These are phyloP conservation scores for Saccharomyces hybrid DNA, from an alignment of 1,139 yeast genomes.

Conservation along the genomic window DNA sequence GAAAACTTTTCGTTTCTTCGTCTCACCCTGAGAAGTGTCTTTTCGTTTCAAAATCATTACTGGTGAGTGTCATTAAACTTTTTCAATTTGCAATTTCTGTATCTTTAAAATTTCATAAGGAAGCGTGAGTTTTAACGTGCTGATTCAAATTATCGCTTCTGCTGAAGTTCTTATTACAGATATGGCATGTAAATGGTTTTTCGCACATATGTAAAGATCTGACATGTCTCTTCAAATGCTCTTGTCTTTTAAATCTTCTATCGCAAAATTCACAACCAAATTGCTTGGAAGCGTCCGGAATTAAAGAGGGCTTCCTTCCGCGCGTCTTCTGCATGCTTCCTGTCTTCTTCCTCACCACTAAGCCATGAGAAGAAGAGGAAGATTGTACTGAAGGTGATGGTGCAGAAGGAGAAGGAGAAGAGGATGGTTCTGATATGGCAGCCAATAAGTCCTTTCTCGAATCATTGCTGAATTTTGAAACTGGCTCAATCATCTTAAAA, in stretches of 20 bases:
- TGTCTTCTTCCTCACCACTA: slow-evolving; percentile 1
- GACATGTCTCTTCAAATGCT: slow-evolving; percentile 67
- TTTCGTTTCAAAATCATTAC: not conserved
- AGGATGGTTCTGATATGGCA: not conserved
- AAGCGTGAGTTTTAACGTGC: slow-evolving; percentile 58
- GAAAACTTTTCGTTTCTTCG: not conserved
- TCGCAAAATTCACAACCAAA: slow-evolving; percentile 40
- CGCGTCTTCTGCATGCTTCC: slow-evolving; percentile 10
- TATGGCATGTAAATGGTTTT: slow-evolving; percentile 63
- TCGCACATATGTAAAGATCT: slow-evolving; percentile 65
- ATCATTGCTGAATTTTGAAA: not conserved
- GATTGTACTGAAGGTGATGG: not conserved
- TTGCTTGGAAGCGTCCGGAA: slow-evolving; percentile 28
- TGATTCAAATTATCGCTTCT: slow-evolving; percentile 67
- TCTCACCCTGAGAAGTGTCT: not conserved
- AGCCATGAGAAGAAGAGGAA: not conserved
- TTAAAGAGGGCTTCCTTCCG: slow-evolving; percentile 13
- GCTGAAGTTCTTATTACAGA: slow-evolving; percentile 64
- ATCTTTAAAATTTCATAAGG: not conserved
- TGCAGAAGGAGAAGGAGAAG: not conserved
- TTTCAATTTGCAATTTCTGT: not conserved
- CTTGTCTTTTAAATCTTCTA: slow-evolving; percentile 63
- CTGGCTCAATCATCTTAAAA: not conserved
- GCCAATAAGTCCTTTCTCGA: not conserved
- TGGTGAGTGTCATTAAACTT: not conserved